Evolutionary conservation across 2,329 filamentous ascomycete genomes (phyloP).

Genomic region (Pseudogymnoascus sp.): DNA sequence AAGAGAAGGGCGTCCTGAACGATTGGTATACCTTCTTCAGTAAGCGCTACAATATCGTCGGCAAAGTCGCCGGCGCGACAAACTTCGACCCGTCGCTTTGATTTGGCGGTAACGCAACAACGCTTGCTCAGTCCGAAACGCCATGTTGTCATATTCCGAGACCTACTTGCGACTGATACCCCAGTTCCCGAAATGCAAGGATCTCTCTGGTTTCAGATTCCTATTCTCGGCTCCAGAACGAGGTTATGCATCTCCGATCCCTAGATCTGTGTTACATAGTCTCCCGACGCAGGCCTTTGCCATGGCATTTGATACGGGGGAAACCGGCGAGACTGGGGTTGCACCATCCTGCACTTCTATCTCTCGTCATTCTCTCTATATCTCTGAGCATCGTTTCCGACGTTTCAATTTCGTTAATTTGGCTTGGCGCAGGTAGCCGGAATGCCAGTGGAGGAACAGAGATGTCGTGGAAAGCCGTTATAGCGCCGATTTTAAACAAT

Average conservation of each 20-base stretch:
- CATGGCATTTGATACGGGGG: background rate
- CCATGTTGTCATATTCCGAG: background rate
- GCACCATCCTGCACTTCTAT: background rate
- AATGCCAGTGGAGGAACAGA: background rate
- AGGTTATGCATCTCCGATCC: background rate
- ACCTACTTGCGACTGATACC: background rate
- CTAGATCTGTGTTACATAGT: slow-evolving; percentile 3
- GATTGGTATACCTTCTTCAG: slow-evolving; percentile 97
- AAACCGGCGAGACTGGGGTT: background rate
- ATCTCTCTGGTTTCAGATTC: background rate
- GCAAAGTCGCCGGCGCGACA: slow-evolving; percentile 52
- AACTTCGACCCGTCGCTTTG: slow-evolving; percentile 33
- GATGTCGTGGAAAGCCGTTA: background rate
- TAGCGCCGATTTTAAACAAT: background rate
- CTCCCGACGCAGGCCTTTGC: background rate
- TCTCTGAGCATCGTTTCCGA: background rate
- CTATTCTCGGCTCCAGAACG: background rate
- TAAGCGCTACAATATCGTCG: slow-evolving; percentile 90
- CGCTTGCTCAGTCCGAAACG: background rate
- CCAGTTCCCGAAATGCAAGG: background rate
- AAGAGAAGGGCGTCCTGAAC: slow-evolving; percentile 73
- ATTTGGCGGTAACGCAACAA: background rate
- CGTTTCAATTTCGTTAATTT: background rate
- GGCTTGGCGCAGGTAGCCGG: background rate
- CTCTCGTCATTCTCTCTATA: background rate